Percentiles rank a stretch among this genome's conserved stretches.
phyloP scores from a whole-genome alignment of 345 rosid genomes.

The Brassica juncea region DNA sequence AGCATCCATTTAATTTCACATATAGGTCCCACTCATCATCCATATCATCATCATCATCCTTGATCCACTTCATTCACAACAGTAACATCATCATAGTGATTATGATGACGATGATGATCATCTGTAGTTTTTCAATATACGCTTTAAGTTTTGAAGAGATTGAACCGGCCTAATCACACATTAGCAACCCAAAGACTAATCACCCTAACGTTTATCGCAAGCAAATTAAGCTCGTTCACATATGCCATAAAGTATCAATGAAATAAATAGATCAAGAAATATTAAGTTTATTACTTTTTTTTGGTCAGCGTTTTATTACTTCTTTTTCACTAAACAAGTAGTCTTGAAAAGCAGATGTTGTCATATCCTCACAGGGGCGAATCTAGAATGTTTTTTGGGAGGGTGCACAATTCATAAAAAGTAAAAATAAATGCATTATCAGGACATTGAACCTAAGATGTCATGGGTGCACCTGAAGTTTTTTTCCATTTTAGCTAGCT shows the following conservation, averaged over 20 bases:
- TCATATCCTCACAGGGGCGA: conserved; percentile 27
- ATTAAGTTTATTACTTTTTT: not conserved
- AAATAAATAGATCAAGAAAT: not conserved
- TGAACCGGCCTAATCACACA: not conserved
- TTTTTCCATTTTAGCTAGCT: too few species aligned
- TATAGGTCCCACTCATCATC: conserved; percentile 7
- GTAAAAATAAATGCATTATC: too few species aligned
- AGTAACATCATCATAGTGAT: conserved; percentile 6
- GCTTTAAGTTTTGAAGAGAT: not conserved
- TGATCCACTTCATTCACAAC: conserved; percentile 24
- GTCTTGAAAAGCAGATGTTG: conserved; percentile 33
- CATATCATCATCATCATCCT: conserved; percentile 3
- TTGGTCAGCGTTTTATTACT: not conserved
- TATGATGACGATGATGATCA: not conserved
- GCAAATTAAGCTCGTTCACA: not conserved
- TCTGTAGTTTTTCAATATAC: not conserved
- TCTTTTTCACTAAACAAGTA: conserved; percentile 4
- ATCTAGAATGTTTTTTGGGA: too few species aligned
- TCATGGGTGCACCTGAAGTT: too few species aligned
- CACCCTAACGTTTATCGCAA: not conserved
- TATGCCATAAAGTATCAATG: not conserved
- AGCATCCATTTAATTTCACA: conserved; percentile 6
- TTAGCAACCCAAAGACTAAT: not conserved
- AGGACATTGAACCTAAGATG: too few species aligned
- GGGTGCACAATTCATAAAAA: too few species aligned